These are phyloP conservation scores for Podaxis sp. DNA, from an alignment of 768 basidiomycete species.

Conservation along the genomic window DNA sequence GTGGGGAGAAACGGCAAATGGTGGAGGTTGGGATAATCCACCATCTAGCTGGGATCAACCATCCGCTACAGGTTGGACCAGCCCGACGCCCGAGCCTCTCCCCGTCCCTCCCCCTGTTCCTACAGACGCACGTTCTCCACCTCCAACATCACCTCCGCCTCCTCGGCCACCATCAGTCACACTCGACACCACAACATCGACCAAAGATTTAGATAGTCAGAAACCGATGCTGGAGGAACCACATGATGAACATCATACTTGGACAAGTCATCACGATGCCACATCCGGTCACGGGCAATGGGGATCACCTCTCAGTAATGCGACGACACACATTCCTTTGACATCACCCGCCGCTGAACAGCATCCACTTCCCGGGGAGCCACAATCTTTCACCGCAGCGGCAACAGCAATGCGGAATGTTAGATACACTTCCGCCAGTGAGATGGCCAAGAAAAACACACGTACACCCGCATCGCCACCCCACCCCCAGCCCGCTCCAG, in stretches of 20 bases:
- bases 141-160: constrained; percentile 2
- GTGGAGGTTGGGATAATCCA: constrained; percentile 15
- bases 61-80: background rate
- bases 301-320: constrained; percentile 21
- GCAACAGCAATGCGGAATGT: constrained; percentile 23
- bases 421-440: constrained; percentile 27
- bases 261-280: constrained; percentile 20
- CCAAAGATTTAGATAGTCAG: background rate
- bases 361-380: background rate
- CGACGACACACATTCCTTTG: background rate
- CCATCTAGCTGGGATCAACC: constrained; percentile 8
- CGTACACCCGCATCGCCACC: constrained; percentile 21
- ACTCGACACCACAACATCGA: background rate
- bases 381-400: constrained; percentile 25
- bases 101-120: background rate
- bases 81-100: background rate
- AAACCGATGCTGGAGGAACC: constrained; percentile 15
- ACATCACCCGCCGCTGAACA: background rate
- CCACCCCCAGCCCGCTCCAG: constrained; percentile 18
- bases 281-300: constrained; percentile 20
- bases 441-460: constrained; percentile 18
- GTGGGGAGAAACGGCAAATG: constrained; percentile 16
- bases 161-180: background rate
- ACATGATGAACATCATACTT: constrained; percentile 22
- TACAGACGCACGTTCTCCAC: background rate